These are phyloP conservation scores for Plasmodium ovale DNA, from an alignment of 169 alveolate genomes.

Conservation along the genomic window DNA sequence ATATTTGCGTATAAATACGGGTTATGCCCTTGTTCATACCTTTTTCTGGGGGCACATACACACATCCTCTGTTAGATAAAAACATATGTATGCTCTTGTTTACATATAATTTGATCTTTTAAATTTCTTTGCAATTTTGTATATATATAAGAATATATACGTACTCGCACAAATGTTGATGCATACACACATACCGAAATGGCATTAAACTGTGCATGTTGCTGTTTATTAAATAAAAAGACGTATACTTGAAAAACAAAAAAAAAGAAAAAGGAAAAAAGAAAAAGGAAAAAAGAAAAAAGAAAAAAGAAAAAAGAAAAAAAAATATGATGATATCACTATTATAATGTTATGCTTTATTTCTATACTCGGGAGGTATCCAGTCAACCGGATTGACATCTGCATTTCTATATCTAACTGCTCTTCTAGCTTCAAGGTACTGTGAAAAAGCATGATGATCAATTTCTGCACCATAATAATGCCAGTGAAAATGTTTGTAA, in stretches of 20 bases:
- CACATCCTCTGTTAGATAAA: no score
- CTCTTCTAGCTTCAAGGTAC: conserved; percentile 90
- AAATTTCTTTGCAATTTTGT: no score
- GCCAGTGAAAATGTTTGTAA: conserved; percentile 87
- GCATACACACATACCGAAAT: no score
- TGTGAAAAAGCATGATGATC: conserved; percentile 91
- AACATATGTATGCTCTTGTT: no score
- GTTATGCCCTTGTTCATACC: no score
- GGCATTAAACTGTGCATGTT: not conserved
- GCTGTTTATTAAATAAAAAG: not conserved
- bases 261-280: no score
- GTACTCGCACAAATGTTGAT: no score
- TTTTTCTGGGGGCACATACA: no score
- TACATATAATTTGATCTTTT: no score
- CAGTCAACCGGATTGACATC: conserved; percentile 89
- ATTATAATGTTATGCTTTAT: conserved; percentile 59
- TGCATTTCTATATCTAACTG: conserved; percentile 88
- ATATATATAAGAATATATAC: not conserved
- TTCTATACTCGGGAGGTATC: conserved; percentile 89
- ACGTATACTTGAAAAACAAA: not conserved
- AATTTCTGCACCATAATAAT: conserved; percentile 86
- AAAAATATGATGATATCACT: not conserved
- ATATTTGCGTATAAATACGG: no score
- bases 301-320: no score
- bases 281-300: no score